Evolutionary conservation across 2,329 filamentous ascomycete species (phyloP).

Genomic region (Phialophora tarda): DNA sequence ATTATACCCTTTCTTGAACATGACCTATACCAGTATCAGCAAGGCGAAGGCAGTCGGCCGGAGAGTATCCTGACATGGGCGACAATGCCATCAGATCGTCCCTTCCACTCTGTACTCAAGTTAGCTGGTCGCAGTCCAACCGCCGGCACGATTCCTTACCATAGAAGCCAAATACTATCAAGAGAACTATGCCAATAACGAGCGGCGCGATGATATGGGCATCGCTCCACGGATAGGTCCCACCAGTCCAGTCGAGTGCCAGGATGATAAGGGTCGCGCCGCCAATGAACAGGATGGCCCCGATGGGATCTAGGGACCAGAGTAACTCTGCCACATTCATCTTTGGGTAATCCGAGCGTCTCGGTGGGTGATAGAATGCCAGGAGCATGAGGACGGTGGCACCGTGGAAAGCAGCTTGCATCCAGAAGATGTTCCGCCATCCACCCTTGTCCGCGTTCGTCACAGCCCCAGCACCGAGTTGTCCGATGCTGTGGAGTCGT

Average conservation of each 20-base stretch:
- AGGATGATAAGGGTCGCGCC: constrained; percentile 53
- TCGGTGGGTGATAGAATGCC: constrained; percentile 55
- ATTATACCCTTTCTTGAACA: constrained; percentile 60
- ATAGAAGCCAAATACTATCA: constrained; percentile 11
- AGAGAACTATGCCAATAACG: constrained; percentile 43
- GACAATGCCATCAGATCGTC: constrained; percentile 59
- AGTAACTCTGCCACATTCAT: constrained; percentile 49
- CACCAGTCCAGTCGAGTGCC: constrained; percentile 54
- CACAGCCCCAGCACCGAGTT: constrained; percentile 58
- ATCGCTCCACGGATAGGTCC: constrained; percentile 47
- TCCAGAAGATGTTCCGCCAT: constrained; percentile 66
- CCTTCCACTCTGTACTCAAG: constrained; percentile 59
- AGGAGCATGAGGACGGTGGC: constrained; percentile 56
- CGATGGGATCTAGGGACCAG: constrained; percentile 57
- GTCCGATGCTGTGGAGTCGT: constrained; percentile 49
- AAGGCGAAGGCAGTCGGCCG: not conserved
- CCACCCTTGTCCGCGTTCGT: constrained; percentile 51
- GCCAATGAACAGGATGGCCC: constrained; percentile 52
- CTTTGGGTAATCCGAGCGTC: constrained; percentile 46
- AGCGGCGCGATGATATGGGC: constrained; percentile 48
- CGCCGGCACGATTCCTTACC: not conserved
- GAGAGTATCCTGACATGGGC: constrained; percentile 47
- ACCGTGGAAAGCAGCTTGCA: constrained; percentile 61
- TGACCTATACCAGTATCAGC: constrained; percentile 43
- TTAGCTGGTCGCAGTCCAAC: not conserved